These are phyloP conservation scores for Stachybotrys elegans DNA, from an alignment of 2,329 filamentous ascomycete genomes.

Conservation along the genomic window DNA sequence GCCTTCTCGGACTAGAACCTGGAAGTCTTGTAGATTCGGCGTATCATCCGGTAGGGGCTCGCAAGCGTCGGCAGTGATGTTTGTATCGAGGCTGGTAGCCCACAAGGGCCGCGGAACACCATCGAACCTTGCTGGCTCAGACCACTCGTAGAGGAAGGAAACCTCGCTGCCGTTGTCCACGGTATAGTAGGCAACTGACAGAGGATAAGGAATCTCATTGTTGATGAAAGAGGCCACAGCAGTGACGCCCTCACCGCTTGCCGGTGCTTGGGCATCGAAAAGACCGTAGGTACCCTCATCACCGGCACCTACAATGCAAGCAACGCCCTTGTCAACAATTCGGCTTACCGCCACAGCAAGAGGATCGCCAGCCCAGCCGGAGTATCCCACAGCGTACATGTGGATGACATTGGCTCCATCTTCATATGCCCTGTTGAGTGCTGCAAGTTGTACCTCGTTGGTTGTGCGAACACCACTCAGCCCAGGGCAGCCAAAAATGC, in stretches of 20 bases:
- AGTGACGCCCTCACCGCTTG: slow-evolving; percentile 34
- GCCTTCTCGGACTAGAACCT: slow-evolving; percentile 47
- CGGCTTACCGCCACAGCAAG: background rate
- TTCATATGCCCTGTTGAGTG: background rate
- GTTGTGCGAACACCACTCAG: too few species aligned
- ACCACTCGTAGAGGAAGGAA: background rate
- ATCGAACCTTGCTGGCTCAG: background rate
- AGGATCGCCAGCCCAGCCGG: background rate
- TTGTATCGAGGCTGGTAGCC: background rate
- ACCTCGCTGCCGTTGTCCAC: slow-evolving; percentile 14
- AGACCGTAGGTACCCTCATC: background rate
- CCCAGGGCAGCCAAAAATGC: background rate
- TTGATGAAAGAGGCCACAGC: slow-evolving; percentile 40
- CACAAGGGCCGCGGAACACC: background rate
- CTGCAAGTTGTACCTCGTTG: background rate
- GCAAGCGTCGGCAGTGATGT: background rate
- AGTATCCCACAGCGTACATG: too few species aligned
- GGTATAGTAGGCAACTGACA: slow-evolving; percentile 29
- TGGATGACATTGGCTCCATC: background rate
- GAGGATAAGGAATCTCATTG: too few species aligned
- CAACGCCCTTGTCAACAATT: background rate
- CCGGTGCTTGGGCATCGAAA: slow-evolving; percentile 16
- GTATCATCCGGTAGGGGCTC: slow-evolving; percentile 35
- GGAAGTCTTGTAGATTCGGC: slow-evolving; percentile 44
- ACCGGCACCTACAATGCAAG: background rate